Evolutionary conservation across 441 rosid genomes (phyloP).

Genomic region (Adansonia gregorii): DNA sequence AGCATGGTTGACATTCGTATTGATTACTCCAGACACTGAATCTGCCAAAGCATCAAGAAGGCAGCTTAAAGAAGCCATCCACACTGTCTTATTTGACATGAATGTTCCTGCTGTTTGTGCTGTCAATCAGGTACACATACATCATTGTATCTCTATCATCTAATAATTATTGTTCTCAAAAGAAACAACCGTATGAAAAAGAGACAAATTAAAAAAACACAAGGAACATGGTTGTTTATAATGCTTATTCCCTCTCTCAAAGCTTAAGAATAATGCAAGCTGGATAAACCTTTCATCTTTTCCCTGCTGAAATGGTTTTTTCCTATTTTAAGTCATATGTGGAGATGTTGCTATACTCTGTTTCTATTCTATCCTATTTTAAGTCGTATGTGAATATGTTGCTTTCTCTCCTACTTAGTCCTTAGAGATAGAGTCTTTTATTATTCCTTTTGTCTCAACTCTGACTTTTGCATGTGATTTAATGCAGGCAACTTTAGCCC

Average conservation of each 20-base stretch:
- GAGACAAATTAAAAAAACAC: background rate
- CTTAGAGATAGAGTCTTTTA: background rate
- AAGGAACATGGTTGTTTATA: background rate
- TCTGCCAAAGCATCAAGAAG: constrained; percentile 87
- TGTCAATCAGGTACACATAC: constrained; percentile 65
- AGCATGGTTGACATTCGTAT: background rate
- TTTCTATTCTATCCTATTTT: background rate
- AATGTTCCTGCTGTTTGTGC: constrained; percentile 91
- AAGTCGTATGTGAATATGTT: background rate
- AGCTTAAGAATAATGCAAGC: background rate
- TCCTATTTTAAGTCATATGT: background rate
- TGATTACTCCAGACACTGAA: constrained; percentile 66
- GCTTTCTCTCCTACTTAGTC: constrained; percentile 14
- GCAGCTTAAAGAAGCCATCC: constrained; percentile 81
- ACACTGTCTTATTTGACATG: constrained; percentile 77
- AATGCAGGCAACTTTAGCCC: constrained; percentile 78
- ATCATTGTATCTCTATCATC: constrained; percentile 18
- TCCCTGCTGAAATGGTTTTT: background rate
- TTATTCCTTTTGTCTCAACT: background rate
- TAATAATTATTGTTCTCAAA: background rate
- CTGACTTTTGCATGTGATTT: constrained; percentile 14
- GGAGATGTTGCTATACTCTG: background rate
- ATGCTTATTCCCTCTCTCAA: background rate
- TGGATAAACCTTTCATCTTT: background rate
- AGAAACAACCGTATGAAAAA: background rate